These are phyloP conservation scores for Pyrenula massariospora DNA, from an alignment of 495 filamentous ascomycete species.

Conservation along the genomic window DNA sequence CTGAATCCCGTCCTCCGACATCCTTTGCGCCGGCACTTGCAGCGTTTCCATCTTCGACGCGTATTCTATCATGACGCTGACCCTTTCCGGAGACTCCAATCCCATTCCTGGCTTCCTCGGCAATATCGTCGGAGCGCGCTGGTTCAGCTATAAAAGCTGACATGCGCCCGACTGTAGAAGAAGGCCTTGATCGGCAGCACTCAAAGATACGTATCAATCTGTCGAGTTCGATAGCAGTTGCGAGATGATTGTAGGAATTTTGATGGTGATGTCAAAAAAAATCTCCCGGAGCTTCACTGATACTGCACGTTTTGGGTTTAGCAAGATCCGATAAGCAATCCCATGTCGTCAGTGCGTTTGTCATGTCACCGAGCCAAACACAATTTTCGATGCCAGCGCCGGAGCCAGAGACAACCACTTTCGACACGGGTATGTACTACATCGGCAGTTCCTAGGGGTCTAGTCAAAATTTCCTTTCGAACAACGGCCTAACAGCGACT, in stretches of 20 bases:
- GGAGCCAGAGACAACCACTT: no score
- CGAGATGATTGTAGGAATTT: not conserved
- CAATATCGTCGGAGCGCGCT: not conserved
- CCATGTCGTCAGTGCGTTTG: not conserved
- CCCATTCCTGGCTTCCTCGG: not conserved
- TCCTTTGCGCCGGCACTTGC: not conserved
- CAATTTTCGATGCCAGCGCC: not conserved
- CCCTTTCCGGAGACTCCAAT: not conserved
- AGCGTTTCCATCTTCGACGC: not conserved
- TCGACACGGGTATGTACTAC: no score
- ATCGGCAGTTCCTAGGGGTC: no score
- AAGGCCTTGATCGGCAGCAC: not conserved
- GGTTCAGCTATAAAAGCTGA: not conserved
- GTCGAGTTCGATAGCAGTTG: not conserved
- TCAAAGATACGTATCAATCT: not conserved
- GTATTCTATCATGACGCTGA: not conserved
- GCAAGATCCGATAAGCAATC: not conserved
- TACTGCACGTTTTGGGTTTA: not conserved
- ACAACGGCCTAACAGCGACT: no score
- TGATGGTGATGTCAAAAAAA: not conserved
- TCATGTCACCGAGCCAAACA: not conserved
- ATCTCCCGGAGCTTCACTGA: not conserved
- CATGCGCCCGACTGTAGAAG: not conserved
- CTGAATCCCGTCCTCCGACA: slow-evolving; percentile 9
- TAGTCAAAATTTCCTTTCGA: no score